phyloP scores from a whole-genome alignment of 805 yeast species.

The Yamadazyma scolyti region DNA sequence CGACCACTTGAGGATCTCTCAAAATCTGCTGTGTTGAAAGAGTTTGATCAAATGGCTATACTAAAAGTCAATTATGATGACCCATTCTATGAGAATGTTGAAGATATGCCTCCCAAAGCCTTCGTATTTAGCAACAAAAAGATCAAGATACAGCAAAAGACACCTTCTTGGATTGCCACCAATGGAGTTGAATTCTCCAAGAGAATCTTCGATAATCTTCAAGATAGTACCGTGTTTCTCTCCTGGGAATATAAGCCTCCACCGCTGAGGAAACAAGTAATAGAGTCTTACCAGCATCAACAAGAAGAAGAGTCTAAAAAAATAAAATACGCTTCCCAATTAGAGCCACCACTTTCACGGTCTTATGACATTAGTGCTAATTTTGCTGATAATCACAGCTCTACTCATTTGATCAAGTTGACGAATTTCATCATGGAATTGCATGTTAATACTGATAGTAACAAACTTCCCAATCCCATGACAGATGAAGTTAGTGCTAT shows the following conservation, averaged over 20 bases:
- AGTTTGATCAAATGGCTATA: constrained; percentile 41
- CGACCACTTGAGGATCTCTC: not conserved
- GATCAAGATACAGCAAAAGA: constrained; percentile 38
- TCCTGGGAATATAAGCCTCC: constrained; percentile 51
- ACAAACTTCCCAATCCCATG: constrained; percentile 59
- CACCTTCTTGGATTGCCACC: constrained; percentile 1
- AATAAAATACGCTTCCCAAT: constrained; percentile 42
- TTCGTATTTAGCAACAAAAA: constrained; percentile 66
- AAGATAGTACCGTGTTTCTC: no score
- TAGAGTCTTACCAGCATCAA: constrained; percentile 25
- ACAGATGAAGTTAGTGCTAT: constrained; percentile 56
- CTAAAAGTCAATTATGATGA: constrained; percentile 53
- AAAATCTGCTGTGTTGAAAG: constrained; percentile 4
- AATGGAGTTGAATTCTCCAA: constrained; percentile 1
- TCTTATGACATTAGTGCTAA: constrained; percentile 37
- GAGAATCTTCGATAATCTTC: constrained; percentile 1
- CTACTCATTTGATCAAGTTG: constrained; percentile 42
- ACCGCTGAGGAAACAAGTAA: constrained; percentile 43
- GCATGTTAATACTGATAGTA: constrained; percentile 54
- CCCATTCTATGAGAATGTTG: constrained; percentile 57
- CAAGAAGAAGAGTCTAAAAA: constrained; percentile 12
- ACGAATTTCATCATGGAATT: constrained; percentile 65
- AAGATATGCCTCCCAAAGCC: constrained; percentile 54
- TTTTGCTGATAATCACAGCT: constrained; percentile 32
- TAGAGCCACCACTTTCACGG: constrained; percentile 45